phyloP scores from a whole-genome alignment of 2,329 filamentous ascomycete species.

The Xylariaceae sp. region DNA sequence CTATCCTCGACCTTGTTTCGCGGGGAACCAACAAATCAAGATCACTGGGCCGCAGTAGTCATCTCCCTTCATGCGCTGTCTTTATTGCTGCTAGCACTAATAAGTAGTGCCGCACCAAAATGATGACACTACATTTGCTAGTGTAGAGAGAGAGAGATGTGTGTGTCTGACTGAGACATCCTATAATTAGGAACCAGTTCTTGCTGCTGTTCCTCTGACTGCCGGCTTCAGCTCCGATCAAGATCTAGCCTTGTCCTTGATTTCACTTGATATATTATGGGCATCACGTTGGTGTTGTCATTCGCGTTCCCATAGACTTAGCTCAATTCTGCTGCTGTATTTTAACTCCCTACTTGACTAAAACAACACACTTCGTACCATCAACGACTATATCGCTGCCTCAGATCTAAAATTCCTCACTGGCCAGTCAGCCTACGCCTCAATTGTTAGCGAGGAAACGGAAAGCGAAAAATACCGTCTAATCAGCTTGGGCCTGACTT shows the following conservation, averaged over 20 bases:
- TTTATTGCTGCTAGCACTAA: no score
- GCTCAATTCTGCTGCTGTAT: background rate
- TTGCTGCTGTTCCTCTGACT: conserved; percentile 13
- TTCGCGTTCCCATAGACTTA: background rate
- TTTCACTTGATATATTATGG: conserved; percentile 5
- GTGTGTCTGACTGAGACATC: conserved; percentile 22
- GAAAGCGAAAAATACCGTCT: background rate
- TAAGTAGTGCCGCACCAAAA: background rate
- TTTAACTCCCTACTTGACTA: background rate
- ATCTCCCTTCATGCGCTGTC: conserved; percentile 20
- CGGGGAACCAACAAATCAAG: conserved; percentile 16
- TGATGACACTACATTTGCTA: background rate
- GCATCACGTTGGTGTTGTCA: background rate
- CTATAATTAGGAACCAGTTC: conserved; percentile 23
- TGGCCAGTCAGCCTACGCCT: background rate
- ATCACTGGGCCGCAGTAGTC: background rate
- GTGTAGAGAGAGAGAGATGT: background rate
- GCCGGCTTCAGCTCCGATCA: conserved; percentile 9
- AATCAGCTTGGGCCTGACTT: background rate
- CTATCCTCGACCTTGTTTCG: conserved; percentile 13
- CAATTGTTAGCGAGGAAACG: background rate
- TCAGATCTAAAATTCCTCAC: background rate
- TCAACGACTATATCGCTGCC: background rate
- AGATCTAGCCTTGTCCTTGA: background rate
- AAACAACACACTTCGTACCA: background rate